Base-by-base conservation (phyloP, 1,284 basidiomycete species). In the Malassezia globosa region DNA sequence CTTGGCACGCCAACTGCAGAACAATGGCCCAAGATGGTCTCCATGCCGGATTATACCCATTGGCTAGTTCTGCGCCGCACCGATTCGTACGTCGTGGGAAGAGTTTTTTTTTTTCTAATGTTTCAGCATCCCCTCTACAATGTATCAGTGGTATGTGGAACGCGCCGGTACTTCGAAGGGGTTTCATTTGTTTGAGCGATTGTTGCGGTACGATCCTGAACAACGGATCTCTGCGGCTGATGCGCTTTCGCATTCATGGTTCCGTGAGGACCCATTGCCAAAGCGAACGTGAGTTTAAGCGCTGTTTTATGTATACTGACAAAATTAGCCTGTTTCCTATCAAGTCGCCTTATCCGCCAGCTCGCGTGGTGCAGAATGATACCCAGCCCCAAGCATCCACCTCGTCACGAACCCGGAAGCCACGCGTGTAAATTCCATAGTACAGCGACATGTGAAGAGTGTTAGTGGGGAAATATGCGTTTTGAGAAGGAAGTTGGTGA, bases 1-100 rank as follows among this genome's bases (percentile, higher is more conserved):
- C 74, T 96, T 10, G 94, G 94, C 1, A 86, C 84, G 0, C 87
- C 92, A 18, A 62, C 69, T 81, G 86, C 85, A 59, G 79, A 82
- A 45, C 80, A 85, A 11, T 97, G 92, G 90, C 84, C 86, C 0
- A 82, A 81, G 6, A 77, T 96, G n/a, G 78, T 56, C 84, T 81
- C 61, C 81, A 94, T 78, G 81, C 82, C 58, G 76, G 82, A 19
- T 77, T 95, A 34, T 85, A 89, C 67, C 76, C 75, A 82, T 80
- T 69, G 64, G 82, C 77, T 46, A 31, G 29, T 48, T 31, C 51
- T 56, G 23, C 33, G 44, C 3, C 38, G 43, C 7, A 19, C 24
- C 4, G 35, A 41, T 26, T 19, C 27, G 14, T 36, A 25, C 42
- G 33, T 33, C n/a, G n/a, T n/a, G n/a, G n/a, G n/a, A n/a, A n/a